Conservation (phyloP, 352 stramenopile species). For the Thalassiosira ordinaria region DNA sequence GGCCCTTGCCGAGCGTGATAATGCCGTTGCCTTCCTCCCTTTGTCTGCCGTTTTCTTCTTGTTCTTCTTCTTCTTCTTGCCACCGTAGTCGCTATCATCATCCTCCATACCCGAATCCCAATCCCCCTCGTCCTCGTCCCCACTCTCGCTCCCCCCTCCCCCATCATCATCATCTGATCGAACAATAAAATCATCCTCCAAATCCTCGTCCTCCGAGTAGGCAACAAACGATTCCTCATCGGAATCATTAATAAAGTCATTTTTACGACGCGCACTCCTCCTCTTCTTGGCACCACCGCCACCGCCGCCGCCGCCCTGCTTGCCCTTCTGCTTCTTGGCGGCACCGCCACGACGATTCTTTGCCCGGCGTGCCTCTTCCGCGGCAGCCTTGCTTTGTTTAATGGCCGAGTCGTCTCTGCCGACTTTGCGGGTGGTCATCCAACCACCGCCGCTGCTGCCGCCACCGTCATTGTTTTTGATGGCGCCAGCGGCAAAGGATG, state of each 20-base stretch:
- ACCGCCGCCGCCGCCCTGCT: background rate
- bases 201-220: constrained; percentile 14
- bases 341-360: constrained; percentile 6
- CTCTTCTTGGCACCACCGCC: background rate
- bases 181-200: constrained; percentile 48
- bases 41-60: constrained; percentile 1
- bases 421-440: constrained; percentile 69
- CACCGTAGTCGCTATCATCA: constrained; percentile 27
- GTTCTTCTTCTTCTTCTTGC: constrained; percentile 12
- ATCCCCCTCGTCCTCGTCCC: constrained; percentile 45
- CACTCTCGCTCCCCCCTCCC: background rate
- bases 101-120: constrained; percentile 58
- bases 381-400: constrained; percentile 31
- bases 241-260: background rate
- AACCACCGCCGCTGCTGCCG: constrained; percentile 36
- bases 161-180: constrained; percentile 37
- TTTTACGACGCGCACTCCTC: constrained; percentile 1
- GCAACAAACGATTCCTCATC: constrained; percentile 1
- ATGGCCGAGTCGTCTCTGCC: constrained; percentile 67
- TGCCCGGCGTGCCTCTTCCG: constrained; percentile 27
- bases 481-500: constrained; percentile 28
- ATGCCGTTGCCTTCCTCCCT: background rate
- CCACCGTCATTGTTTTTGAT: too few species aligned
- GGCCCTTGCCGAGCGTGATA: constrained; percentile 2
- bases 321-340: background rate